A percentile compares a stretch with the other conserved stretches of the same genome.
phyloP scores from a whole-genome alignment of 805 yeast species.

The Candida ficus region DNA sequence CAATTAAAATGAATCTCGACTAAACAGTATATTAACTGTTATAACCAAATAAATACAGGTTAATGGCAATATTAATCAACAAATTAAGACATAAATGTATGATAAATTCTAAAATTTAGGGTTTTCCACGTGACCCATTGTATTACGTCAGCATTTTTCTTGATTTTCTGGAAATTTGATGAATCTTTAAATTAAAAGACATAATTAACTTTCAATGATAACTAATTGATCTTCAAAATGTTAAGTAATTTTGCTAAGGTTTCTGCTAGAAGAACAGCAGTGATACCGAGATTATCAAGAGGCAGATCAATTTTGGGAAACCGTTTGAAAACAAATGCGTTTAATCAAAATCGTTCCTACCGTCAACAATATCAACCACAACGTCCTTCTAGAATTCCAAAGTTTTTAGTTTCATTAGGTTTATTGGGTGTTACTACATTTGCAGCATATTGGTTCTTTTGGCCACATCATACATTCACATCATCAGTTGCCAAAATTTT shows the following conservation, averaged over 20 bases:
- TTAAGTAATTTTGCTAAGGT: background rate
- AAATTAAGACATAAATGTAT: too few relatives aligned
- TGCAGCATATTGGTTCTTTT: conserved; percentile 37
- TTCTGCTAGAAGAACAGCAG: background rate
- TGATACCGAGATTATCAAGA: background rate
- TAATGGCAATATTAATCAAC: too few relatives aligned
- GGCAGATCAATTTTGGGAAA: background rate
- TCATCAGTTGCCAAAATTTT: conserved; percentile 63
- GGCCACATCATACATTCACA: conserved; percentile 71
- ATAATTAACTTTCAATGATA: too few relatives aligned
- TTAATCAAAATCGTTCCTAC: background rate
- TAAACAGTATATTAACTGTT: too few relatives aligned
- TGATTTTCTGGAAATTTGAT: too few relatives aligned
- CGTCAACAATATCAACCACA: conserved; percentile 1
- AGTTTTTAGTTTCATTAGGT: conserved; percentile 17
- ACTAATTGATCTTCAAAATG: too few relatives aligned
- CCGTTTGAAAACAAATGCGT: background rate
- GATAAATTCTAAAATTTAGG: too few relatives aligned
- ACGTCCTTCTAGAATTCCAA: background rate
- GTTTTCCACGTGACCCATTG: too few relatives aligned
- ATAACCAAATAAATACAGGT: too few relatives aligned
- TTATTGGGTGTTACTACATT: conserved; percentile 23
- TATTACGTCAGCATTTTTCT: too few relatives aligned
- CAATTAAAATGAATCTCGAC: background rate
- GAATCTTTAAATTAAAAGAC: too few relatives aligned